phyloP scores from a whole-genome alignment of 805 yeast genomes.

The Sungouiozyma ichnusensis region DNA sequence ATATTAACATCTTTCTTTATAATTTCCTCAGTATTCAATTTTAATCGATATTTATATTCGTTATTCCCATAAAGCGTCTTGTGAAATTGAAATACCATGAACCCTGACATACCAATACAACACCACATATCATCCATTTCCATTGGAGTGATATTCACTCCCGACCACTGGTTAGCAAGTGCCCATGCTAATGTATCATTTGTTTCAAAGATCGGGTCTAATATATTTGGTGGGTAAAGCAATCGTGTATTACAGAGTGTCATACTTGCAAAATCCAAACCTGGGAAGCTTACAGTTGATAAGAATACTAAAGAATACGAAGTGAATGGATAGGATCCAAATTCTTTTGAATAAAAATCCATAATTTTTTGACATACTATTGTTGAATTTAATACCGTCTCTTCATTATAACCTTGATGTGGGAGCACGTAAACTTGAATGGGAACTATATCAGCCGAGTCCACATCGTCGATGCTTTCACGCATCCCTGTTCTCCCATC shows the following conservation, averaged over 20 bases:
- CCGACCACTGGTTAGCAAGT: conserved; percentile 85
- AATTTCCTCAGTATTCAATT: conserved; percentile 51
- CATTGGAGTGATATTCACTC: conserved; percentile 78
- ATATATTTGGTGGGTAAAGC: conserved; percentile 58
- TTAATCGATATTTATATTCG: conserved; percentile 65
- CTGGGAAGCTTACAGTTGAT: conserved; percentile 38
- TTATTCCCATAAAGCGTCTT: conserved; percentile 70
- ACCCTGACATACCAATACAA: conserved; percentile 72
- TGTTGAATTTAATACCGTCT: conserved; percentile 58
- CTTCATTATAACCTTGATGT: conserved; percentile 34
- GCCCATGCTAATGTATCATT: conserved; percentile 62
- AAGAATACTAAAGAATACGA: conserved; percentile 72
- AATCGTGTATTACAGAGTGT: conserved; percentile 53
- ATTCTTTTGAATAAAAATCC: conserved; percentile 76
- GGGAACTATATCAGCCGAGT: conserved; percentile 37
- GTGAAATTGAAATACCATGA: conserved; percentile 67
- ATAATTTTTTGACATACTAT: conserved; percentile 67
- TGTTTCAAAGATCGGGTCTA: conserved; percentile 67
- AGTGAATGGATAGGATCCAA: conserved; percentile 86
- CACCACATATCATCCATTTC: conserved; percentile 81
- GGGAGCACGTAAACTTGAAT: conserved; percentile 56
- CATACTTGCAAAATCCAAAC: conserved; percentile 49
- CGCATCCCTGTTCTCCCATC: conserved; percentile 5
- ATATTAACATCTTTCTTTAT: conserved; percentile 68
- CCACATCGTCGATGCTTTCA: conserved; percentile 25